Percentiles rank a stretch among this genome's conserved stretches.
Conservation (phyloP, 1,284 basidiomycete species). For the Farysia itapuensis region DNA sequence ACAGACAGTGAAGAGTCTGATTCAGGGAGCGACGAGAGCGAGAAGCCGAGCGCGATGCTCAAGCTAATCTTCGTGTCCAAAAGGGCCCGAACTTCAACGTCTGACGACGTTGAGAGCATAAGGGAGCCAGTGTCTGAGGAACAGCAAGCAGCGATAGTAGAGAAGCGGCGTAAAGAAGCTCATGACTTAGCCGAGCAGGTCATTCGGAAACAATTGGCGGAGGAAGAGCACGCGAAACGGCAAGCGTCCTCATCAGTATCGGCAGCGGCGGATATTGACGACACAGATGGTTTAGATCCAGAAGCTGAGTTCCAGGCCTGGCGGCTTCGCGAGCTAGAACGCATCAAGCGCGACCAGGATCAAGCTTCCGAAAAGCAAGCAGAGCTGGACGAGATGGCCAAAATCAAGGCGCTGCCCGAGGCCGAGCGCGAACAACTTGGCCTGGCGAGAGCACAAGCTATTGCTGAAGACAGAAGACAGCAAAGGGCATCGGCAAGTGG, state of each 20-base stretch:
- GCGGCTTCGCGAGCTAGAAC: conserved; percentile 84
- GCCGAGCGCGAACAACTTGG: conserved; percentile 67
- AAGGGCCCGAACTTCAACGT: conserved; percentile 63
- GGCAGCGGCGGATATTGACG: conserved; percentile 82
- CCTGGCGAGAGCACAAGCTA: conserved; percentile 6
- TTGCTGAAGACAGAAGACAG: conserved; percentile 58
- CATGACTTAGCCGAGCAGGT: conserved; percentile 84
- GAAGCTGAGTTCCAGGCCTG: conserved; percentile 91
- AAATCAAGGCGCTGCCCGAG: conserved; percentile 86
- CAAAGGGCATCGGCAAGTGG: conserved; percentile 84
- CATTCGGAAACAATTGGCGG: conserved; percentile 77
- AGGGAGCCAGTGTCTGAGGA: no score
- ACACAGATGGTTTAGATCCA: conserved; percentile 90
- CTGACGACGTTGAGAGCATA: no score
- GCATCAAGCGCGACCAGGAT: conserved; percentile 88
- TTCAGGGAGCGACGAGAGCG: conserved; percentile 60
- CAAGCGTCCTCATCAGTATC: no score
- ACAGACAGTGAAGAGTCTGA: conserved; percentile 64
- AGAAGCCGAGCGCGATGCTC: conserved; percentile 66
- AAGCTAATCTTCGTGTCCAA: conserved; percentile 89
- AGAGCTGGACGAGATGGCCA: conserved; percentile 85
- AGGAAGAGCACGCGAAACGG: conserved; percentile 80
- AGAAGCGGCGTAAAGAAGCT: conserved; percentile 71
- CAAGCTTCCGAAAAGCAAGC: conserved; percentile 74
- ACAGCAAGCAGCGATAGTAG: conserved; percentile 74